phyloP scores from a whole-genome alignment of 768 basidiomycete genomes.

The Dentipellis sp. region DNA sequence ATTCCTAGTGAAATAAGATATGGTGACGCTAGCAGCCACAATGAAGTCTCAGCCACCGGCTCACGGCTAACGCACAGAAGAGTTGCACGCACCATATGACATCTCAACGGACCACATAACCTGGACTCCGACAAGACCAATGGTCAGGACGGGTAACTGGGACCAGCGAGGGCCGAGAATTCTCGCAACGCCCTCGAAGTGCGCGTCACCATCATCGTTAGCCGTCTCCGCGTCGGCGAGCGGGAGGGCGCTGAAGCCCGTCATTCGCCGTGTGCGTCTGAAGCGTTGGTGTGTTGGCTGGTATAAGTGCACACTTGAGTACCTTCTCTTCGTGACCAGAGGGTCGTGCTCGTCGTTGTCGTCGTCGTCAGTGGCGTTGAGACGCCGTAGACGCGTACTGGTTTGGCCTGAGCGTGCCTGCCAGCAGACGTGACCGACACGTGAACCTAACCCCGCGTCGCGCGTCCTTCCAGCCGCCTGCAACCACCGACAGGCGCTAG shows the following conservation, averaged over 20 bases:
- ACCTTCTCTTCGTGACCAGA: too few relatives aligned
- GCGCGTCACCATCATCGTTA: constrained; percentile 25
- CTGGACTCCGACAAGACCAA: constrained; percentile 78
- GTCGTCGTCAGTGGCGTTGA: too few relatives aligned
- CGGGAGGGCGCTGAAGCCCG: constrained; percentile 40
- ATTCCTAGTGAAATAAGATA: constrained; percentile 86
- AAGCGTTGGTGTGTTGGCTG: neutral
- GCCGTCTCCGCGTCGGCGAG: constrained; percentile 28
- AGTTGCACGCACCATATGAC: constrained; percentile 55
- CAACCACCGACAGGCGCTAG: too few relatives aligned
- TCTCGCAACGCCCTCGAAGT: constrained; percentile 44
- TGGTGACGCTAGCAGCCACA: constrained; percentile 50
- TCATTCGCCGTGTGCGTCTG: constrained; percentile 28
- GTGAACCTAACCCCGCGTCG: too few relatives aligned
- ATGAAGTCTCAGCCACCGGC: neutral
- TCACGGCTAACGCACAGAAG: neutral
- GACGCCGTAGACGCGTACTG: too few relatives aligned
- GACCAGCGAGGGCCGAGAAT: constrained; percentile 63
- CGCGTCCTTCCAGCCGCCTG: too few relatives aligned
- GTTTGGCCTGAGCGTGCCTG: too few relatives aligned
- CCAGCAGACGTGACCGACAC: too few relatives aligned
- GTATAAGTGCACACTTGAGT: too few relatives aligned
- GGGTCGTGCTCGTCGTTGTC: too few relatives aligned
- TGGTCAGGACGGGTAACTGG: constrained; percentile 59
- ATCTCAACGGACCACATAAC: constrained; percentile 94